Conservation (phyloP, 352 stramenopile genomes). For the Pythium grandisporangium region DNA sequence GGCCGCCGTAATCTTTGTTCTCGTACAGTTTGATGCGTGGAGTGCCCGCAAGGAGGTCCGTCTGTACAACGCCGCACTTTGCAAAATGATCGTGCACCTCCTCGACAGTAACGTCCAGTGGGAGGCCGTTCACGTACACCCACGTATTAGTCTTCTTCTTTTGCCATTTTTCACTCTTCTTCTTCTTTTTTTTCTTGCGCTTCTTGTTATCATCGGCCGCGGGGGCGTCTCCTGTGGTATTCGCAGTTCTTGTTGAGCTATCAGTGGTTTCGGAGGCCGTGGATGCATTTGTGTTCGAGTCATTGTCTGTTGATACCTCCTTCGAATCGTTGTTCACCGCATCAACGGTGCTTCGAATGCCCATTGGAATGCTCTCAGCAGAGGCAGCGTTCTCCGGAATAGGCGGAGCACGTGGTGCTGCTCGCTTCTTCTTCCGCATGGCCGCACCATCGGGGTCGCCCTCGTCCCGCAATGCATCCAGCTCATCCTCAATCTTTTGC, state of each 20-base stretch:
- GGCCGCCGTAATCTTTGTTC: constrained; percentile 70
- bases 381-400: background rate
- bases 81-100: constrained; percentile 92
- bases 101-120: constrained; percentile 86
- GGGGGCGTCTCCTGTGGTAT: background rate
- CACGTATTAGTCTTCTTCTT: constrained; percentile 87
- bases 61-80: constrained; percentile 93
- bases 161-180: constrained; percentile 77
- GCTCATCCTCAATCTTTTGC: constrained; percentile 21
- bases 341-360: no score
- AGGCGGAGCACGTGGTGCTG: constrained; percentile 2
- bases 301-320: background rate
- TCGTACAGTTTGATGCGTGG: constrained; percentile 96
- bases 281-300: background rate
- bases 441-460: constrained; percentile 15
- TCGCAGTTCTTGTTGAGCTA: no score
- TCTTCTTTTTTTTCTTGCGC: constrained; percentile 70
- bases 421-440: constrained; percentile 8
- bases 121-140: constrained; percentile 95
- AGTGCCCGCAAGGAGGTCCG: constrained; percentile 88
- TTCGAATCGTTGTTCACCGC: background rate
- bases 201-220: constrained; percentile 20
- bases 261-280: no score
- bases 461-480: constrained; percentile 46
- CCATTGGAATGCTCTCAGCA: no score